Evolutionary conservation across 2,329 filamentous ascomycete species (phyloP), one percentile per base, ranked within the genome.

Genomic region (Penicillium janthinellum): DNA sequence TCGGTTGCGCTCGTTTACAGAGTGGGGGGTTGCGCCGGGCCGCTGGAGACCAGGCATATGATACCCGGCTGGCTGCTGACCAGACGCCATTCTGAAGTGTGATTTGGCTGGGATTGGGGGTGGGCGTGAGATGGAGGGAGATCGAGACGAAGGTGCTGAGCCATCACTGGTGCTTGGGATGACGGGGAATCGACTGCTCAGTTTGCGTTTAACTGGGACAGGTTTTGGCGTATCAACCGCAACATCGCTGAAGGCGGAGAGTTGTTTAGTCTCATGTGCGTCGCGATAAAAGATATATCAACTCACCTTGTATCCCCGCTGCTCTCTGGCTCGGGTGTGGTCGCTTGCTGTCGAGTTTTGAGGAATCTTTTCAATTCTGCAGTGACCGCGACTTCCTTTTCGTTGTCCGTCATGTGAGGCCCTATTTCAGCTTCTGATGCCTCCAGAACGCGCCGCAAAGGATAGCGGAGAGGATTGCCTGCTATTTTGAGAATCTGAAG

Each of bases 401-500:
- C 85, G 61, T 84, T 84, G 54, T 86, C 84, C 28, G 81, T 82
- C 67, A 83, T 78, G 17, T 80, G 79, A 12, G 76, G 64, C 76
- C 83, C 84, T 34, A 88, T 83, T 67, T 91, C 88, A 58, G 81
- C 85, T 67, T 90, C 88, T 62, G 86, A 86, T 11, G 85, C 78
- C 66, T 88, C 86, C 28, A 92, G 75, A 14, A 89, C 82, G 65
- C 90, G 87, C 67, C 84, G 86, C 15, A 91, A 89, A 3, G 92
- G 92, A 68, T 94, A 94, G 59, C 84, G 85, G 59, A 97, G 85
- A 8, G 91, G 91, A 68, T 97, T 97, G 48, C 92, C 92, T 59
- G 94, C 90, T 38, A 97, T 86, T 75, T 96, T 96, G 58, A 98
- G 82, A 65, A 96, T 90, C 72, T 94, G 91, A 60, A 98, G 79